Evolutionary conservation across 176 grass and related monocot species (phyloP).

Genomic region (Alopecurus myosuroides): DNA sequence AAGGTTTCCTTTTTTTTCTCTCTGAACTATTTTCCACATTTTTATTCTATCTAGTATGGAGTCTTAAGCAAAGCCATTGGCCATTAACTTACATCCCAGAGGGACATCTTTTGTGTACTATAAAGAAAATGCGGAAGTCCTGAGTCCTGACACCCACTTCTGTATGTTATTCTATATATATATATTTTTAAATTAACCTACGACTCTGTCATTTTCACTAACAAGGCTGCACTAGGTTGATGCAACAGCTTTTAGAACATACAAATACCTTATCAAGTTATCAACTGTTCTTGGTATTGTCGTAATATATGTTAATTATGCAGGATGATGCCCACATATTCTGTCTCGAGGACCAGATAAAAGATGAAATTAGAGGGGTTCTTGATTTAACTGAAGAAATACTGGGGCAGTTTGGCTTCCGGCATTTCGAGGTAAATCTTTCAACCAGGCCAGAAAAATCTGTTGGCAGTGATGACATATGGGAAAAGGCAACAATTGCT

Average conservation of each 20-base stretch:
- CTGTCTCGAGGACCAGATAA: constrained; percentile 89
- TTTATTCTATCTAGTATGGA: neutral
- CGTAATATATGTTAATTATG: constrained; percentile 18
- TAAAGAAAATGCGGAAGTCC: neutral
- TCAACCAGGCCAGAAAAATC: constrained; percentile 91
- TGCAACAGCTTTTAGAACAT: neutral
- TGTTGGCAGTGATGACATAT: constrained; percentile 82
- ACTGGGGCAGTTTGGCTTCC: constrained; percentile 85
- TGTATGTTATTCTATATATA: neutral
- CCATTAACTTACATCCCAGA: neutral
- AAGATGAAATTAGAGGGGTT: constrained; percentile 77
- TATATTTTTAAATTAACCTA: neutral
- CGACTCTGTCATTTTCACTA: neutral
- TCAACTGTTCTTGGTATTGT: constrained; percentile 9
- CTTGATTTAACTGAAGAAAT: constrained; percentile 94
- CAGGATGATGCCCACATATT: constrained; percentile 99
- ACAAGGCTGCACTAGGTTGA: neutral
- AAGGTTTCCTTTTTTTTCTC: neutral
- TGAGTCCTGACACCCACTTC: neutral
- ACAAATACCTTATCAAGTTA: neutral
- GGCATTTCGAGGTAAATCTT: constrained; percentile 76
- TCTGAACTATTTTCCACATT: neutral
- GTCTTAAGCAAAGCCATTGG: neutral
- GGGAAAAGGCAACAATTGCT: constrained; percentile 89
- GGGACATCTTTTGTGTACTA: neutral